phyloP scores from a whole-genome alignment of 202 grass and related monocot genomes.

The Panicum virgatum region DNA sequence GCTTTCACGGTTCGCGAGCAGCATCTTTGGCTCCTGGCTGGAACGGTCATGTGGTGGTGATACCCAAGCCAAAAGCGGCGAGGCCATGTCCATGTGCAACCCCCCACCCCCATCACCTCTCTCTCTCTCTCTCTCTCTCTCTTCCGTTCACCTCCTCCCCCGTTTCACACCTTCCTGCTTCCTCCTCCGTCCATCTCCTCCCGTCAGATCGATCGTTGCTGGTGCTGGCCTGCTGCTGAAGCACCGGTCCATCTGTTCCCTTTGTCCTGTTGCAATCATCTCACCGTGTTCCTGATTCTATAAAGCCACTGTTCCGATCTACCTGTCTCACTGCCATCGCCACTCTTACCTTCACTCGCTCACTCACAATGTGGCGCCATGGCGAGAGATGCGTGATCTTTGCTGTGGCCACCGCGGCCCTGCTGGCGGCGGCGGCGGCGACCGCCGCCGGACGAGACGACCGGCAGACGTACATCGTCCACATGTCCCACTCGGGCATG shows the following conservation, averaged over 20 bases:
- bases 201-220: neutral
- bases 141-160: neutral
- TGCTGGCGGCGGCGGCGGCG: neutral
- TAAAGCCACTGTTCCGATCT: constrained; percentile 40
- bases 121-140: too few relatives aligned
- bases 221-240: neutral
- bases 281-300: constrained; percentile 15
- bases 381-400: constrained; percentile 43
- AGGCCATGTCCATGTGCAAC: constrained; percentile 48
- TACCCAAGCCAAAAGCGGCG: neutral
- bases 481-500: constrained; percentile 72
- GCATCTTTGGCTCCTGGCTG: constrained; percentile 34
- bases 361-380: constrained; percentile 44
- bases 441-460: constrained; percentile 2
- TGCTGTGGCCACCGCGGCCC: constrained; percentile 27
- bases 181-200: too few relatives aligned
- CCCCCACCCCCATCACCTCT: neutral
- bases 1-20: constrained; percentile 42
- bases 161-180: too few relatives aligned
- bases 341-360: neutral
- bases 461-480: constrained; percentile 79
- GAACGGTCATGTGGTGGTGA: constrained; percentile 49
- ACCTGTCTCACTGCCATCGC: neutral
- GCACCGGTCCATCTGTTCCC: constrained; percentile 25
- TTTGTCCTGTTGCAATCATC: constrained; percentile 46